Conservation (phyloP, 306 rosid species). For the Betula pendula region DNA sequence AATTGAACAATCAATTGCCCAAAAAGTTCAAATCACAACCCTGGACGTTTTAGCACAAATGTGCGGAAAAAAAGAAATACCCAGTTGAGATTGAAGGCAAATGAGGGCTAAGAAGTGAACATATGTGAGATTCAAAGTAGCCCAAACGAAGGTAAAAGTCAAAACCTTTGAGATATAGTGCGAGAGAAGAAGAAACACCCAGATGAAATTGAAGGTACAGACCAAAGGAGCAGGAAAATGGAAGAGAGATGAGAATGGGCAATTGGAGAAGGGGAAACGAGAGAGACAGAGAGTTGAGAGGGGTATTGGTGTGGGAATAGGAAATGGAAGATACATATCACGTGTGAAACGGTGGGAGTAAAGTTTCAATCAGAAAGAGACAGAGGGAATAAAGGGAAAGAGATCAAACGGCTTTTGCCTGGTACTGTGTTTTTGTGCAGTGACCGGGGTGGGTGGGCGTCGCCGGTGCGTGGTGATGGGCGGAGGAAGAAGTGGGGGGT, state of each 20-base stretch:
- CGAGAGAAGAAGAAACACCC: slow-evolving; percentile 1
- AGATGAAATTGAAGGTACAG: slow-evolving; percentile 18
- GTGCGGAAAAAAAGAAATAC: not conserved
- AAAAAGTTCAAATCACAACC: not conserved
- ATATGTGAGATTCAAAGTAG: slow-evolving; percentile 1
- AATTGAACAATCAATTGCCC: slow-evolving; percentile 16
- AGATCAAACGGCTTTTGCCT: slow-evolving; percentile 14
- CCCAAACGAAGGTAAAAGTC: slow-evolving; percentile 12
- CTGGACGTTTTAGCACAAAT: slow-evolving; percentile 8
- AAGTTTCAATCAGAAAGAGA: slow-evolving; percentile 42
- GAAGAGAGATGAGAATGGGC: slow-evolving; percentile 8
- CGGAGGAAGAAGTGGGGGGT: too few relatives aligned
- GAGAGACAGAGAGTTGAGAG: not conserved
- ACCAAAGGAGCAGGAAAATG: not conserved
- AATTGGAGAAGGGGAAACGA: slow-evolving; percentile 10
- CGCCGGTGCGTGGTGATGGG: too few relatives aligned
- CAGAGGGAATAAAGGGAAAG: slow-evolving; percentile 31
- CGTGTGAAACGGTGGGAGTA: slow-evolving; percentile 35
- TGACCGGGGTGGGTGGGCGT: too few relatives aligned
- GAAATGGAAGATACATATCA: slow-evolving; percentile 14
- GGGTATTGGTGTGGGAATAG: not conserved
- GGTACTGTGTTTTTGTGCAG: slow-evolving; percentile 23
- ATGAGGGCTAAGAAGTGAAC: not conserved
- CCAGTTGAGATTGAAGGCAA: slow-evolving; percentile 18
- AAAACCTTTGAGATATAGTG: slow-evolving; percentile 17